Base-by-base conservation (phyloP, 176 grass and related monocot genomes). In the Areca catechu region DNA sequence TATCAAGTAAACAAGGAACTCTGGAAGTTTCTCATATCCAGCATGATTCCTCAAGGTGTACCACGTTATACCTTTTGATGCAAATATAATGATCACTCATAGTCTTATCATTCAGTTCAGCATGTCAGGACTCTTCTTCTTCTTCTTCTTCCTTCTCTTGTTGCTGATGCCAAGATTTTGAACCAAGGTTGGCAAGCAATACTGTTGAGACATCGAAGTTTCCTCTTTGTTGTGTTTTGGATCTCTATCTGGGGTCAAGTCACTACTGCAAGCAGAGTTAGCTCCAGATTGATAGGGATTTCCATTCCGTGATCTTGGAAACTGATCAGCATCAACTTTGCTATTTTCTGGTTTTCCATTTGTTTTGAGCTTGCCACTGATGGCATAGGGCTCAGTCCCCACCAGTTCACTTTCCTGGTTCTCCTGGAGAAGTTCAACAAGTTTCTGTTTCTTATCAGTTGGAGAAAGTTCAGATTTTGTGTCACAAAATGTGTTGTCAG, bases 371-470 rank as follows among this genome's bases (percentile, higher is more conserved):
- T 51, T 3, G 9, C 24, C 49, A 58, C 43, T 62, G 18, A 16
- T 12, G 27, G 17, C 24, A 19, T 37, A 5, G 14, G 47, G 48
- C 48, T 21, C 20, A 17, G 19, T 60, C 24, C 24, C 49, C 16
- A 15, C 16, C 51, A 82, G 63, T 0, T 85, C 86, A 2, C 25
- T 62, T 23, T 78, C 69, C 50, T 85, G 78, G 55, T 81, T 73
- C 55, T 90, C 82, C 65, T 82, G 75, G 20, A 90, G 87, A 72
- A 85, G 75, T 7, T 90, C 75, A 6, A 77, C 9, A 49, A 90
- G 87, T 15, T 51, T 85, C 60, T 61, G 59, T 54, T 82, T 90
- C 62, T 68, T 77, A 37, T 56, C 43, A n/a, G 16, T 29, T 19
- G 63, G 16, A 55, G 52, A 64, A 63, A 52, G 12, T 20, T 74